A percentile compares a stretch with the other conserved stretches of the same genome.
Evolutionary conservation across 805 yeast genomes (phyloP).

Genomic region (Myxozyma lipomycoides): DNA sequence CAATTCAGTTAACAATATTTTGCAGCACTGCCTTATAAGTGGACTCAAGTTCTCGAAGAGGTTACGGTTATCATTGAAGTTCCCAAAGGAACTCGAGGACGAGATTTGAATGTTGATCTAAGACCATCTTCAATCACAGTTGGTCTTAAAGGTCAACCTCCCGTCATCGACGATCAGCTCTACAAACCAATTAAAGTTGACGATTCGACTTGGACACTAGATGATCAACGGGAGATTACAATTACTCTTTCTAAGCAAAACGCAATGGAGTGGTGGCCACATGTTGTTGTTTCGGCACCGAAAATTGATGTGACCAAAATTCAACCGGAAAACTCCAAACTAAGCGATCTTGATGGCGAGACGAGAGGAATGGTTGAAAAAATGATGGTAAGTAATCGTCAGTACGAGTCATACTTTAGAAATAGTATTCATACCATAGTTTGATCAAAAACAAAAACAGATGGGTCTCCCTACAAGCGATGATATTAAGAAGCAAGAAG

Average conservation of each 20-base stretch:
- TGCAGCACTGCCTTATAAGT: slow-evolving; percentile 35
- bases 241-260: slow-evolving; percentile 40
- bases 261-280: slow-evolving; percentile 47
- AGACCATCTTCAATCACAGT: slow-evolving; percentile 30
- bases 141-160: slow-evolving; percentile 24
- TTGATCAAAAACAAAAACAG: slow-evolving; percentile 44
- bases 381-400: slow-evolving; percentile 39
- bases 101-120: slow-evolving; percentile 36
- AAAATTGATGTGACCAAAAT: slow-evolving; percentile 42
- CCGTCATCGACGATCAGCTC: slow-evolving; percentile 37
- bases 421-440: slow-evolving; percentile 13
- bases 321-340: slow-evolving; percentile 42
- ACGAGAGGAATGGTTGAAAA: slow-evolving; percentile 46
- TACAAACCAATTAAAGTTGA: slow-evolving; percentile 34
- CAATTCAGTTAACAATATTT: not conserved
- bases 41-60: slow-evolving; percentile 45
- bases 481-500: slow-evolving; percentile 37
- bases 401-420: not conserved
- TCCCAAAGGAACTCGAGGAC: slow-evolving; percentile 38
- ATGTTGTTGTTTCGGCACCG: slow-evolving; percentile 42
- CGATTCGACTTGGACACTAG: slow-evolving; percentile 44
- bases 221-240: slow-evolving; percentile 39
- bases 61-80: slow-evolving; percentile 39
- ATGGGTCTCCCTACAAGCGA: slow-evolving; percentile 40
- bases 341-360: slow-evolving; percentile 43